Conservation (phyloP, 495 filamentous ascomycete genomes). For the Annulohypoxylon maeteangense region DNA sequence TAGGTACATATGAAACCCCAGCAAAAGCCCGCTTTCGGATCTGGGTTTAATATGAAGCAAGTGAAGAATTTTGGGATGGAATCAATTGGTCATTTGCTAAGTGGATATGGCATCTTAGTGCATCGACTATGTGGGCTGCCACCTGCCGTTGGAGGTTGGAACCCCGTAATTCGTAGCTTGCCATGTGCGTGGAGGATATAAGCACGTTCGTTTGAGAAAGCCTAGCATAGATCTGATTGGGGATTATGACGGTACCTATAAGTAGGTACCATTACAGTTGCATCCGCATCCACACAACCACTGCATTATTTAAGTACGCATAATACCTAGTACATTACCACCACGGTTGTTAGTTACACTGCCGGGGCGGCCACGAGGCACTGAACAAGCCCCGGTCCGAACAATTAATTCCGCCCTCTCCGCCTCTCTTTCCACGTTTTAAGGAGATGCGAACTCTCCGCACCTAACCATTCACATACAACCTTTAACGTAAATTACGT, state of each 20-base stretch:
- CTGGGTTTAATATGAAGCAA: slow-evolving; percentile 31
- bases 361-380: slow-evolving; percentile 45
- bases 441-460: not conserved
- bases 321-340: slow-evolving; percentile 16
- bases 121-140: slow-evolving; percentile 42
- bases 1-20: slow-evolving; percentile 26
- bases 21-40: slow-evolving; percentile 38
- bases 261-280: slow-evolving; percentile 33
- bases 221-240: slow-evolving; percentile 31
- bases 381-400: slow-evolving; percentile 25
- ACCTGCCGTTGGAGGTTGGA: slow-evolving; percentile 44
- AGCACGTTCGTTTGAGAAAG: slow-evolving; percentile 40
- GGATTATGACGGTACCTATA: slow-evolving; percentile 22
- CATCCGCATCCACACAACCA: slow-evolving; percentile 38
- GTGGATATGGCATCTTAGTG: slow-evolving; percentile 39
- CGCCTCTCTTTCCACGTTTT: not conserved
- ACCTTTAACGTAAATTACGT: slow-evolving; percentile 24
- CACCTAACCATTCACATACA: not conserved
- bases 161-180: slow-evolving; percentile 44
- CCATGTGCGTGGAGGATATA: slow-evolving; percentile 45
- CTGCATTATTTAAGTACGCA: slow-evolving; percentile 16
- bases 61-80: slow-evolving; percentile 43
- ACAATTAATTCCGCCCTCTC: slow-evolving; percentile 17
- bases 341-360: slow-evolving; percentile 41
- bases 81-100: slow-evolving; percentile 36